Conservation (phyloP, 306 rosid genomes). For the Cicer cuneatum region DNA sequence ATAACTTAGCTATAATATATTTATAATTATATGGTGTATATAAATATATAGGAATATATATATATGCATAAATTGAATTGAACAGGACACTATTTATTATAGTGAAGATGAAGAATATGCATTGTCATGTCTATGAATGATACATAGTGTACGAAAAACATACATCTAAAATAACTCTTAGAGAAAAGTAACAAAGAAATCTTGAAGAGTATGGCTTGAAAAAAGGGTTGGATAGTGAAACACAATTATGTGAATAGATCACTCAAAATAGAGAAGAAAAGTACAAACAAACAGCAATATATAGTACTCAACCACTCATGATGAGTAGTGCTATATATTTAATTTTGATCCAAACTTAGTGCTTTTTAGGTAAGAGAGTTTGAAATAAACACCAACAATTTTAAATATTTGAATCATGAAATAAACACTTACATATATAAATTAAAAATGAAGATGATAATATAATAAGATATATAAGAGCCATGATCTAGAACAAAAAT, state of each 20-base stretch:
- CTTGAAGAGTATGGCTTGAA: constrained; percentile 19
- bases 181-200: background rate
- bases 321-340: background rate
- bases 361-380: background rate
- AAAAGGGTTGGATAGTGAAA: constrained; percentile 21
- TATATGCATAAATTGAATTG: background rate
- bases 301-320: background rate
- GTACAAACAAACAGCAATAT: constrained; percentile 20
- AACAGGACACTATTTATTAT: constrained; percentile 1
- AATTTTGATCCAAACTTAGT: background rate
- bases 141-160: background rate
- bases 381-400: too few relatives aligned
- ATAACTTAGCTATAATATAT: too few relatives aligned
- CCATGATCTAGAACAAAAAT: background rate
- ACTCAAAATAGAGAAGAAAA: constrained; percentile 14
- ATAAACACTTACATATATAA: background rate
- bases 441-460: background rate
- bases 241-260: constrained; percentile 26
- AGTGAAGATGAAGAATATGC: constrained; percentile 5
- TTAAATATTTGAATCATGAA: too few relatives aligned
- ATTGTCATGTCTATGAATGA: constrained; percentile 24
- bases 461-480: background rate
- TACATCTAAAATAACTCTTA: too few relatives aligned
- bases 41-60: too few relatives aligned
- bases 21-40: too few relatives aligned